Base-by-base conservation (phyloP, 208 protist genomes). In the Trypanosoma theileri region DNA sequence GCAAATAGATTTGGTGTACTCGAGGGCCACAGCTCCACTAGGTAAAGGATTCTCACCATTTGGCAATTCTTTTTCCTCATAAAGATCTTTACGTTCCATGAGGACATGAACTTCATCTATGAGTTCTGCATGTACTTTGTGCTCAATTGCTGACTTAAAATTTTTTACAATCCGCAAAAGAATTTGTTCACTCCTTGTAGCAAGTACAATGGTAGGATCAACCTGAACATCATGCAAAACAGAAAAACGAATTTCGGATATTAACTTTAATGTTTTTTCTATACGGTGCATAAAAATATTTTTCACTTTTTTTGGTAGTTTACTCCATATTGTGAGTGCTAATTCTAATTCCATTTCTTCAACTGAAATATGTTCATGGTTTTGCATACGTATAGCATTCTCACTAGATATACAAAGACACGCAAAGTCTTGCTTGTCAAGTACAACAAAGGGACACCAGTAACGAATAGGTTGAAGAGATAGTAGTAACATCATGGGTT, bases 401-500 rank as follows among this genome's bases (percentile, higher is more conserved):
- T 83, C 77, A 3, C 76, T 77, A 16, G 67, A 62, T 12, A 95
- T 59, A 63, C 71, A 86, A 12, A 94, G 73, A 11, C 83, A 88
- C 0, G 76, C 83, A 73, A 80, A 85, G 77, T 94, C 80, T 22
- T 77, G 78, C n/a, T 75, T 66, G 59, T 92, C 86, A 48, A 94
- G 70, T 41, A 93, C 69, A 21, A 90, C 45, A 51, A 88, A 79
- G 8, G 89, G 87, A 55, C 86, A 84, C 86, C 86, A 94, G 73
- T 87, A 96, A 14, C 89, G 85, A 48, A 86, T 68, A 19, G 89
- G 83, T 52, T 87, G 82, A 19, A 95, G 75, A 1, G 88, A 77
- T 12, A 96, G 81, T 40, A 93, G 79, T n/a, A 86, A 69, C 60
- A 96, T 61, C 88, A 96, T 93, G n/a, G 92, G 89, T 69, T 96